Evolutionary conservation across 768 basidiomycete species (phyloP).

Genomic region (Xerocomus spinulosus): DNA sequence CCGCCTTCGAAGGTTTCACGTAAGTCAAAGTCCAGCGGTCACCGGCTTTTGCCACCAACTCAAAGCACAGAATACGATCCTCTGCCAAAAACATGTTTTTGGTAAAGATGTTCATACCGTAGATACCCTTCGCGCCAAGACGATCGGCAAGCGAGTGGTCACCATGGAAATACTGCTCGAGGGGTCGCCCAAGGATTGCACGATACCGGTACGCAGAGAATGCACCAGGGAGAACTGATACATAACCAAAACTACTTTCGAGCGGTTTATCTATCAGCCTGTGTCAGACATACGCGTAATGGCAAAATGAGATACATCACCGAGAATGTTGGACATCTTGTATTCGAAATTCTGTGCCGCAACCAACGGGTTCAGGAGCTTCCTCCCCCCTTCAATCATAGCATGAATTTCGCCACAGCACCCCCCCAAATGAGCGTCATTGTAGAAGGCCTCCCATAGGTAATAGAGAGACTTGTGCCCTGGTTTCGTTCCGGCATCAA

Average conservation of each 20-base stretch:
- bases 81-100: constrained; percentile 92
- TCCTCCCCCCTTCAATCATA: constrained; percentile 91
- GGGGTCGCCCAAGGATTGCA: constrained; percentile 83
- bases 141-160: constrained; percentile 89
- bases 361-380: constrained; percentile 86
- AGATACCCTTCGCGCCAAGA: constrained; percentile 88
- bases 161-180: constrained; percentile 83
- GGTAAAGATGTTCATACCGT: constrained; percentile 96
- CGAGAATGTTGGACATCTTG: constrained; percentile 97
- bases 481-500: constrained; percentile 96
- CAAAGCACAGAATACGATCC: constrained; percentile 97
- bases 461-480: constrained; percentile 96
- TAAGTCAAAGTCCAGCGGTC: constrained; percentile 86
- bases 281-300: constrained; percentile 8
- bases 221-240: constrained; percentile 91
- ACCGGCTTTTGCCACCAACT: constrained; percentile 85
- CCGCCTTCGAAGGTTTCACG: constrained; percentile 94
- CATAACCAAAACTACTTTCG: constrained; percentile 94
- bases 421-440: constrained; percentile 71
- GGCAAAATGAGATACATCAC: constrained; percentile 34
- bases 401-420: constrained; percentile 96
- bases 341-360: constrained; percentile 98
- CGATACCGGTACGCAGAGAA: constrained; percentile 96
- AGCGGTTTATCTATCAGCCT: constrained; percentile 71
- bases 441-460: constrained; percentile 90